Conservation (phyloP, 169 alveolate species). For the Plasmodium adleri region DNA sequence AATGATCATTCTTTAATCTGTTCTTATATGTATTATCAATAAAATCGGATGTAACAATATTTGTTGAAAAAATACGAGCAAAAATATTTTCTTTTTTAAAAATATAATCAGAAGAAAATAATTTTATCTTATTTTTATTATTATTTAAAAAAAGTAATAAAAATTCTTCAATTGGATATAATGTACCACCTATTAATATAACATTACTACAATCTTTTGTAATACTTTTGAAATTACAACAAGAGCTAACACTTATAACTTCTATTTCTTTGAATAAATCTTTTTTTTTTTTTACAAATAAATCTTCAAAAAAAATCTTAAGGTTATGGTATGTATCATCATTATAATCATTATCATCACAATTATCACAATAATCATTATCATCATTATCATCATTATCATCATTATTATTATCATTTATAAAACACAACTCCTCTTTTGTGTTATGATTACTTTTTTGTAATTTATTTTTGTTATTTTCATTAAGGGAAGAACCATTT, state of each 20-base stretch:
- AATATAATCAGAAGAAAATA: slow-evolving; percentile 51
- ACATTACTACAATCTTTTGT: slow-evolving; percentile 75
- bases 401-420: no score
- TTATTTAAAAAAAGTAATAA: slow-evolving; percentile 62
- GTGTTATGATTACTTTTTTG: no score
- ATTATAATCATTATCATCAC: no score
- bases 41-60: slow-evolving; percentile 9
- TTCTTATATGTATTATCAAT: slow-evolving; percentile 80
- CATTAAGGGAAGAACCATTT: background rate
- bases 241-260: slow-evolving; percentile 78
- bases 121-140: slow-evolving; percentile 18
- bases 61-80: slow-evolving; percentile 30
- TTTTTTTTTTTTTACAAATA: background rate
- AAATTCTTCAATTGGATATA: slow-evolving; percentile 86
- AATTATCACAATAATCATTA: no score
- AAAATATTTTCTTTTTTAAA: slow-evolving; percentile 61
- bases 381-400: no score
- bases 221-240: slow-evolving; percentile 68
- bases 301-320: background rate
- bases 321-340: background rate
- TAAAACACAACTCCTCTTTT: no score
- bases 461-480: background rate
- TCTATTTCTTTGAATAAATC: slow-evolving; percentile 32
- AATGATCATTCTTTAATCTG: slow-evolving; percentile 73
- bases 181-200: slow-evolving; percentile 84